Percentiles rank a stretch among this genome's conserved stretches.
Evolutionary conservation across 495 filamentous ascomycete genomes (phyloP).

Genomic region (Pseudotulostoma volvatum): DNA sequence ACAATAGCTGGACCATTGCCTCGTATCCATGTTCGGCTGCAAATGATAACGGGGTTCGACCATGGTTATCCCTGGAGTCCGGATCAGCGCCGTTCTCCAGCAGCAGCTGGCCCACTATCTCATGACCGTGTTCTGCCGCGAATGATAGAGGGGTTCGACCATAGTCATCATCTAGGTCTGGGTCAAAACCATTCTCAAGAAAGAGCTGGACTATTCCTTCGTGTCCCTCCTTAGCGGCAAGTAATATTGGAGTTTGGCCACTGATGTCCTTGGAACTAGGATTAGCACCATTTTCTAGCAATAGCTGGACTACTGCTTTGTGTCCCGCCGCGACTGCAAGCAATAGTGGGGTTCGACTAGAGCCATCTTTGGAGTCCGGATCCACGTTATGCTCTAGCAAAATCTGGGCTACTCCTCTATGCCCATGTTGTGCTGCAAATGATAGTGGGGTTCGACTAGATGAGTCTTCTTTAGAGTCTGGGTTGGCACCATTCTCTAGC

Average conservation of each 20-base stretch:
- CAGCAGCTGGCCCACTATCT: conserved; percentile 1
- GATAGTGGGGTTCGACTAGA: too few relatives aligned
- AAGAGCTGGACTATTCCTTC: conserved; percentile 1
- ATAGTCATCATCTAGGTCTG: conserved; percentile 6
- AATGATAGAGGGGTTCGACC: conserved; percentile 12
- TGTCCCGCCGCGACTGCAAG: conserved; percentile 9
- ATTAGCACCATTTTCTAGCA: conserved; percentile 4
- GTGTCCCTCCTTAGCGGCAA: conserved; percentile 9
- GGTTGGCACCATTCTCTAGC: conserved; percentile 4
- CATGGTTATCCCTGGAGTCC: conserved; percentile 7
- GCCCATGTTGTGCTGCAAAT: too few relatives aligned
- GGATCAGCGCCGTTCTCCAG: conserved; percentile 4
- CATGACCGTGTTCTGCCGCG: conserved; percentile 8
- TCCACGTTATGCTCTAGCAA: too few relatives aligned
- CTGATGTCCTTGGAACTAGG: conserved; percentile 7
- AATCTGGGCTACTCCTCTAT: too few relatives aligned
- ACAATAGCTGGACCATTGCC: conserved; percentile 9
- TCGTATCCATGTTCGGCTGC: conserved; percentile 9
- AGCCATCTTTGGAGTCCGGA: conserved; percentile 6
- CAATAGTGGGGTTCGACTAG: conserved; percentile 8
- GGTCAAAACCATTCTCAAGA: conserved; percentile 4
- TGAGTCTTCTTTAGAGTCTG: too few relatives aligned
- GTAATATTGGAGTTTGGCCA: conserved; percentile 11
- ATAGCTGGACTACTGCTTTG: background rate
- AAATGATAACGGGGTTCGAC: conserved; percentile 8